Percentiles rank a stretch among this genome's conserved stretches.
These are phyloP conservation scores for Pseudovirgaria hyperparasitica DNA, from an alignment of 2,329 filamentous ascomycete genomes.

Conservation along the genomic window DNA sequence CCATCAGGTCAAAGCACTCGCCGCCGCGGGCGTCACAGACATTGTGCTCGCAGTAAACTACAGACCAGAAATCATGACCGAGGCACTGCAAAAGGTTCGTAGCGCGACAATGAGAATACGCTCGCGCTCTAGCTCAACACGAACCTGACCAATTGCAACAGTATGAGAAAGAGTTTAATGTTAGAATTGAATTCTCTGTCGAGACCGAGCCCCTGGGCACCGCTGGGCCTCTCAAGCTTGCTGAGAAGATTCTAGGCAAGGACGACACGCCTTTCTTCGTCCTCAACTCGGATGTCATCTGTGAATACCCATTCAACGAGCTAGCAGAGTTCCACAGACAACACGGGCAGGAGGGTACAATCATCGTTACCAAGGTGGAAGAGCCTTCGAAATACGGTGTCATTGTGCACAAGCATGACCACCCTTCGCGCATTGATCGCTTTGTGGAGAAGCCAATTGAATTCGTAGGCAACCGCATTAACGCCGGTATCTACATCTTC, in stretches of 20 bases:
- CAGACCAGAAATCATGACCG: constrained; percentile 94
- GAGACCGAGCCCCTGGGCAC: constrained; percentile 93
- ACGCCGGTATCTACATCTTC: constrained; percentile 95
- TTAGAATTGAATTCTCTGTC: constrained; percentile 95
- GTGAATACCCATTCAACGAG: constrained; percentile 89
- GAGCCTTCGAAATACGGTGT: constrained; percentile 99
- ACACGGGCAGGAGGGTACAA: constrained; percentile 92
- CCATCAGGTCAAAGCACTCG: constrained; percentile 92
- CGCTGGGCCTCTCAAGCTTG: constrained; percentile 88
- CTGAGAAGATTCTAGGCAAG: constrained; percentile 82
- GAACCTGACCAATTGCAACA: constrained; percentile 11
- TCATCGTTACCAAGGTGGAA: constrained; percentile 97
- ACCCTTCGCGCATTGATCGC: constrained; percentile 84
- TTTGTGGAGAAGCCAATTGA: constrained; percentile 99
- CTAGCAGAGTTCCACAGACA: constrained; percentile 83
- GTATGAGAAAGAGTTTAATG: constrained; percentile 86
- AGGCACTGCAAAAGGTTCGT: constrained; percentile 73
- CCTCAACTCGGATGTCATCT: constrained; percentile 95
- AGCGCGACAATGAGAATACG: constrained; percentile 2
- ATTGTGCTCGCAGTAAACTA: constrained; percentile 99
- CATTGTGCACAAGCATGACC: constrained; percentile 89
- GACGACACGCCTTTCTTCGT: constrained; percentile 95
- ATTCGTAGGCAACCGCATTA: constrained; percentile 97
- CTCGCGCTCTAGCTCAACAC: constrained; percentile 3
- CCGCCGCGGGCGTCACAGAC: constrained; percentile 87